phyloP scores from a whole-genome alignment of 202 grass and related monocot species.

The Cymbopogon flexuosus region DNA sequence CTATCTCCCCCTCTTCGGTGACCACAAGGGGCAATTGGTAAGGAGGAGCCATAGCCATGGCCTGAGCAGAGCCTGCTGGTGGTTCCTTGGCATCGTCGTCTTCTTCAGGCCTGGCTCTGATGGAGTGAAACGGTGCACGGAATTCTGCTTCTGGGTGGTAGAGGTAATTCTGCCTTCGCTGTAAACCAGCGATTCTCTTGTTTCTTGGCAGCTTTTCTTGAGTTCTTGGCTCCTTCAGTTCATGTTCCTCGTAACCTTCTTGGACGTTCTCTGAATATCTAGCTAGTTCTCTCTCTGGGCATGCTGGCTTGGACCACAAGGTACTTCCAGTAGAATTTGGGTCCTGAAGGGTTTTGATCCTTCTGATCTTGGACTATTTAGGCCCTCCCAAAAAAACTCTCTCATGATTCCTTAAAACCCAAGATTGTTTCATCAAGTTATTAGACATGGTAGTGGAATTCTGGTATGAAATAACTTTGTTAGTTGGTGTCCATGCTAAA shows the following conservation, averaged over 20 bases:
- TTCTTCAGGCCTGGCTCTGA: conserved; percentile 14
- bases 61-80: conserved; percentile 30
- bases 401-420: background rate
- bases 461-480: conserved; percentile 10
- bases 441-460: background rate
- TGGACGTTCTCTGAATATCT: background rate
- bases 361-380: background rate
- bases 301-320: background rate
- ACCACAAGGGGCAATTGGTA: conserved; percentile 8
- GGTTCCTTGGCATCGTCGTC: background rate
- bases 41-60: conserved; percentile 19
- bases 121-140: background rate
- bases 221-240: background rate
- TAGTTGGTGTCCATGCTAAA: background rate
- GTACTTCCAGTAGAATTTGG: background rate
- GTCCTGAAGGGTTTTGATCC: background rate
- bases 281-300: background rate
- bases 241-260: background rate
- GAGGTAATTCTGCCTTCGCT: conserved; percentile 23
- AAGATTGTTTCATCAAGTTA: background rate
- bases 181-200: background rate
- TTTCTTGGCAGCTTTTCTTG: background rate
- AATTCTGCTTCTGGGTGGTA: conserved; percentile 28
- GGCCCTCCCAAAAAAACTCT: background rate
- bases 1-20: background rate